Percentiles rank a stretch among this genome's conserved stretches.
phyloP scores from a whole-genome alignment of 306 rosid species.

The Quercus ilex region DNA sequence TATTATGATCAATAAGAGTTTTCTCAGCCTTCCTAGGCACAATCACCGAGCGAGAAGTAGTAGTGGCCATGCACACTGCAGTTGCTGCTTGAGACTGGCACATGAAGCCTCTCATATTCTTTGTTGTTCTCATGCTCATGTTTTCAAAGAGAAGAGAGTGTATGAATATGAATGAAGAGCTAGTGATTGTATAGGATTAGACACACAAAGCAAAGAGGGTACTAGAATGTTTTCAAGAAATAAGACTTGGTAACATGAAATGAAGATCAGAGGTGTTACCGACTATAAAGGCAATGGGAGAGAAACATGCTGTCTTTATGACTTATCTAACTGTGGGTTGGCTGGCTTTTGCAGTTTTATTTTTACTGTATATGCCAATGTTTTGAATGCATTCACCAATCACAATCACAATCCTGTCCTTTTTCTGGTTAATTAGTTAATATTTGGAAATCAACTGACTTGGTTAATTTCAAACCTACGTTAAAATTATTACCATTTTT shows the following conservation, averaged over 20 bases:
- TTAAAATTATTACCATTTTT: too few species aligned
- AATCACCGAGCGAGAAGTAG: conserved; percentile 44
- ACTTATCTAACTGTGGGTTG: conserved; percentile 38
- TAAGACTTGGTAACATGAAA: background rate
- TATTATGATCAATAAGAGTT: conserved; percentile 24
- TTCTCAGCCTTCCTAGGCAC: conserved; percentile 40
- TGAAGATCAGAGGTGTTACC: conserved; percentile 14
- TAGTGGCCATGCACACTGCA: conserved; percentile 59
- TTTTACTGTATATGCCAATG: conserved; percentile 25
- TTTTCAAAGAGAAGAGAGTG: background rate
- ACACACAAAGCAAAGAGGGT: background rate
- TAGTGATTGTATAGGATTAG: background rate
- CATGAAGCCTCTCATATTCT: conserved; percentile 63
- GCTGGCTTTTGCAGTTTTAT: conserved; percentile 33
- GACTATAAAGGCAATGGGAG: conserved; percentile 12
- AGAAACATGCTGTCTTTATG: conserved; percentile 49
- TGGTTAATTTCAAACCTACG: background rate
- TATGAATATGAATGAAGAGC: background rate
- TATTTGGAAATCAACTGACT: conserved; percentile 26
- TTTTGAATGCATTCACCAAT: conserved; percentile 29
- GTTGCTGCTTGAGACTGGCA: conserved; percentile 72
- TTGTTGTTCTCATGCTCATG: conserved; percentile 38
- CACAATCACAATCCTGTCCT: conserved; percentile 34
- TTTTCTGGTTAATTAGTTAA: conserved; percentile 27
- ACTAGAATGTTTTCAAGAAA: background rate